Conservation (phyloP, 2,329 filamentous ascomycete species). For the Apiospora rasikravindrae region DNA sequence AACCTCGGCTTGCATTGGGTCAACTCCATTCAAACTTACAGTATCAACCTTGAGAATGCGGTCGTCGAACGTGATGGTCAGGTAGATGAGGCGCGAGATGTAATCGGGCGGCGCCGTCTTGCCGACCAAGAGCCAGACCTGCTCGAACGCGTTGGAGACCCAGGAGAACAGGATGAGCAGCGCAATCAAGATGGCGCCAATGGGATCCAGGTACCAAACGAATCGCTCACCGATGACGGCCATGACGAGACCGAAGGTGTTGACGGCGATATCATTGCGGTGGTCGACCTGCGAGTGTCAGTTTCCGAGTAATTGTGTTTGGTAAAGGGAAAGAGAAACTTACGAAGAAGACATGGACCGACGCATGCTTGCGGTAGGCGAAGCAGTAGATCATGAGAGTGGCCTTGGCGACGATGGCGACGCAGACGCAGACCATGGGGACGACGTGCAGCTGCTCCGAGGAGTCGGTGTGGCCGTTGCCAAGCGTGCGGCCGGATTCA, state of each 20-base stretch:
- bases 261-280: conserved; percentile 62
- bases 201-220: conserved; percentile 66
- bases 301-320: background rate
- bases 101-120: conserved; percentile 64
- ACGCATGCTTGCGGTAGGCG: conserved; percentile 56
- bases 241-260: conserved; percentile 60
- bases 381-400: conserved; percentile 60
- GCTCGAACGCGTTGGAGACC: conserved; percentile 64
- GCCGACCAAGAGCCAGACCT: conserved; percentile 66
- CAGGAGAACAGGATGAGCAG: conserved; percentile 66
- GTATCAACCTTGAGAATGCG: conserved; percentile 64
- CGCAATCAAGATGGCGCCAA: conserved; percentile 65
- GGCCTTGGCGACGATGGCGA: conserved; percentile 59
- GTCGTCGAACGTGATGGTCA: conserved; percentile 58
- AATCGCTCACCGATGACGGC: conserved; percentile 57
- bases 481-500: conserved; percentile 59
- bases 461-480: conserved; percentile 44
- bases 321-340: conserved; percentile 24
- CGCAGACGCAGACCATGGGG: conserved; percentile 59
- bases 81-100: conserved; percentile 60
- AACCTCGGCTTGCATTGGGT: conserved; percentile 17
- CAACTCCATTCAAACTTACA: conserved; percentile 32
- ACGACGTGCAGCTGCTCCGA: conserved; percentile 55
- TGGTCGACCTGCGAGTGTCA: conserved; percentile 50
- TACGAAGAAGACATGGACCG: conserved; percentile 61